A percentile compares a stretch with the other conserved stretches of the same genome.
Conservation (phyloP, 2,329 filamentous ascomycete species). For the Trichoderma brevicompactum region DNA sequence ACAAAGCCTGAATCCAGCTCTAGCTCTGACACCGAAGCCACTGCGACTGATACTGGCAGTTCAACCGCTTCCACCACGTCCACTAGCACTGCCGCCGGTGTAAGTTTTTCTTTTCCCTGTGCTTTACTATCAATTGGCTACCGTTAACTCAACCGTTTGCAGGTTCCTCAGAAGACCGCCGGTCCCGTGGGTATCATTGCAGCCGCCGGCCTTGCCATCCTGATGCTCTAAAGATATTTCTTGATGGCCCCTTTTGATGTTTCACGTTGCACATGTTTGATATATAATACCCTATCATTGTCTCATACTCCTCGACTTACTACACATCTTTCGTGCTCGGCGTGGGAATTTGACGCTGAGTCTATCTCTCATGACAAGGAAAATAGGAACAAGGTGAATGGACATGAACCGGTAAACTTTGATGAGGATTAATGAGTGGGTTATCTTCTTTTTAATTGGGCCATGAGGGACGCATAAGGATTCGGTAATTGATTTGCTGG, state of each 20-base stretch:
- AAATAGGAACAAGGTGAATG: conserved; percentile 38
- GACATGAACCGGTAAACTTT: conserved; percentile 39
- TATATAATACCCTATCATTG: conserved; percentile 47
- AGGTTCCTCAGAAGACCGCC: conserved; percentile 49
- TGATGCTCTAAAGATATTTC: conserved; percentile 50
- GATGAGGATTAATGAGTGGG: conserved; percentile 42
- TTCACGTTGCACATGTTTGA: conserved; percentile 47
- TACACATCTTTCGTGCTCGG: conserved; percentile 34
- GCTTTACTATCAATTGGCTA: background rate
- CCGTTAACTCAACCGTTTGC: background rate
- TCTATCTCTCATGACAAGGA: conserved; percentile 38
- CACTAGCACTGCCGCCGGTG: conserved; percentile 36
- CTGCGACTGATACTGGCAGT: conserved; percentile 25
- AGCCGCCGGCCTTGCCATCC: conserved; percentile 53
- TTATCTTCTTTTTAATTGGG: conserved; percentile 44
- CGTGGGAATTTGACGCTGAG: conserved; percentile 33
- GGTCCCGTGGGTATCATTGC: conserved; percentile 53
- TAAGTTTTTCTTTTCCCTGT: conserved; percentile 35
- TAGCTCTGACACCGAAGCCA: conserved; percentile 29
- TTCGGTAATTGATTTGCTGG: conserved; percentile 31
- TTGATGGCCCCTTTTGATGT: conserved; percentile 32
- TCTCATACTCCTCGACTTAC: conserved; percentile 38
- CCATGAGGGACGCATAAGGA: conserved; percentile 39
- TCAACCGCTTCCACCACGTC: conserved; percentile 28
- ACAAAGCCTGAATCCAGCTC: conserved; percentile 17